Percentiles rank a stretch among this genome's conserved stretches.
phyloP scores from a whole-genome alignment of 148 eudicot species.

The Rhododendron molle region DNA sequence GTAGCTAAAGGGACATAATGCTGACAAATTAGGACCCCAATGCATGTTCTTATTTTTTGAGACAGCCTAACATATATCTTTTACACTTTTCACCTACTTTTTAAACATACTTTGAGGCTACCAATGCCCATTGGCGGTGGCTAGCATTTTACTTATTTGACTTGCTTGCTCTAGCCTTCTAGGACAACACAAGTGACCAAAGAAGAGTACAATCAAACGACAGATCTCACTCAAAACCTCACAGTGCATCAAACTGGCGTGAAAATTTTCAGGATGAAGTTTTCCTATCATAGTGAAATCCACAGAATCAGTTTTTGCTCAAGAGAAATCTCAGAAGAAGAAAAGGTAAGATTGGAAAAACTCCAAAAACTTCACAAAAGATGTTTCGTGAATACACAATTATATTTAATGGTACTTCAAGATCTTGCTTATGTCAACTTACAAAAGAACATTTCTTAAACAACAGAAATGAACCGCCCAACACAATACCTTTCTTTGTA shows the following conservation, averaged over 20 bases:
- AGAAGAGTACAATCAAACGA: background rate
- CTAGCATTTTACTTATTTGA: background rate
- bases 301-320: background rate
- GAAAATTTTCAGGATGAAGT: background rate
- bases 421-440: background rate
- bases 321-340: background rate
- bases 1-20: background rate
- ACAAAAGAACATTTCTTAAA: background rate
- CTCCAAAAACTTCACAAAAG: background rate
- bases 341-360: background rate
- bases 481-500: constrained; percentile 52
- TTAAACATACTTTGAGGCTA: background rate
- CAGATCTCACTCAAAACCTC: background rate
- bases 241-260: background rate
- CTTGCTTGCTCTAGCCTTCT: background rate
- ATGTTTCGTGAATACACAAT: background rate
- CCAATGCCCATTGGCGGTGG: background rate
- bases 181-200: background rate
- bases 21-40: background rate
- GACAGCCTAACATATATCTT: background rate
- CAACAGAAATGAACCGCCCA: background rate
- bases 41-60: background rate
- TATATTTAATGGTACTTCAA: background rate
- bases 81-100: background rate
- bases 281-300: background rate